These are phyloP conservation scores for Fennellomyces sp. DNA, from an alignment of 371 early-diverging fungal genomes.

Conservation along the genomic window DNA sequence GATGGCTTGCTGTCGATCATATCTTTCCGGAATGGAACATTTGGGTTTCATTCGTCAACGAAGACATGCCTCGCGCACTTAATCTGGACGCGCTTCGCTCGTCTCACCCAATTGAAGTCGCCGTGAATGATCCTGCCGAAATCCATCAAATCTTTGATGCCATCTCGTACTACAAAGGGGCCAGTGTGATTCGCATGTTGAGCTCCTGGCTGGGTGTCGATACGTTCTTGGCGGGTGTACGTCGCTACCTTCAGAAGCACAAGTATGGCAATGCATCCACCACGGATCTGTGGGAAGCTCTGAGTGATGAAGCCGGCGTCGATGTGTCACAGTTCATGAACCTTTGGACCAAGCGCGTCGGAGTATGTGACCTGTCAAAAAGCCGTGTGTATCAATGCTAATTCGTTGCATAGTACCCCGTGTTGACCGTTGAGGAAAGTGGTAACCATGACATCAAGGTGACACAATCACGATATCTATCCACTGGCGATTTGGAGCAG, in stretches of 20 bases:
- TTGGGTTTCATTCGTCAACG: constrained; percentile 79
- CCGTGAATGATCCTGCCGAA: constrained; percentile 78
- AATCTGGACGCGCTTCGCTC: constrained; percentile 76
- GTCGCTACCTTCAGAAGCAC: constrained; percentile 77
- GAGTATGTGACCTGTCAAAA: constrained; percentile 50
- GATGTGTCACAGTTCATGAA: constrained; percentile 80
- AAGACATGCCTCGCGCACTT: constrained; percentile 75
- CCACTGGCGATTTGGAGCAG: constrained; percentile 71
- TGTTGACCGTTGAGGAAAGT: constrained; percentile 60
- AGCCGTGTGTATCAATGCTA: not conserved
- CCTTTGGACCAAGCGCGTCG: constrained; percentile 83
- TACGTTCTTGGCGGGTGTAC: constrained; percentile 72
- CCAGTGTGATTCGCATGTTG: constrained; percentile 90
- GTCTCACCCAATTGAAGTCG: constrained; percentile 87
- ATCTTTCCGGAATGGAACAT: constrained; percentile 81
- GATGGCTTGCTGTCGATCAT: constrained; percentile 79
- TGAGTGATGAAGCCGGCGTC: constrained; percentile 69
- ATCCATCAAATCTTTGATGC: constrained; percentile 82
- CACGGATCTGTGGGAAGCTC: constrained; percentile 82
- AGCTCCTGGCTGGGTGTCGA: constrained; percentile 63
- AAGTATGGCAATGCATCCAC: constrained; percentile 83
- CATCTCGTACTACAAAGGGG: constrained; percentile 89
- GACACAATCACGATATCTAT: constrained; percentile 75
- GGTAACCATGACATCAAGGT: constrained; percentile 57
- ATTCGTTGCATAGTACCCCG: constrained; percentile 71